Percentiles rank a stretch among this genome's conserved stretches.
Evolutionary conservation across 2,329 filamentous ascomycete genomes (phyloP).

Genomic region (Trichoderma guizhouense): DNA sequence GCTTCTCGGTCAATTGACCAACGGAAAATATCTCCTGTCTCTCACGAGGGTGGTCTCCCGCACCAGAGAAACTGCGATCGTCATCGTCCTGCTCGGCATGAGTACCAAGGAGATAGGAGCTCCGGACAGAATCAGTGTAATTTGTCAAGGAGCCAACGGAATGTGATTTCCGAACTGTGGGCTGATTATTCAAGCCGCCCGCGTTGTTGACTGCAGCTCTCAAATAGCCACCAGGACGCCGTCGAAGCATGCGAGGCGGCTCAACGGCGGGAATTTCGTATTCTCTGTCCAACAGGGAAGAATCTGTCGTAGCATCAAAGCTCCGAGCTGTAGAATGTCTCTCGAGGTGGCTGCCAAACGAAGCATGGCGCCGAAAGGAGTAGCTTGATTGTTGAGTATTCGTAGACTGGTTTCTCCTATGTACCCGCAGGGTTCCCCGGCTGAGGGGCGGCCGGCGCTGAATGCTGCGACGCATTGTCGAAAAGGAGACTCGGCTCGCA

Average conservation of each 20-base stretch:
- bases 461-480: conserved; percentile 26
- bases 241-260: conserved; percentile 62
- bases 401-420: conserved; percentile 46
- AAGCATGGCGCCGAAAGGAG: conserved; percentile 55
- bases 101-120: conserved; percentile 51
- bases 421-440: conserved; percentile 33
- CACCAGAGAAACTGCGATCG: background rate
- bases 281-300: conserved; percentile 49
- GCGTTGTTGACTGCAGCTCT: conserved; percentile 65
- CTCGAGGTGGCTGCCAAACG: conserved; percentile 55
- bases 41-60: background rate
- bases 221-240: conserved; percentile 72
- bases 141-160: conserved; percentile 59
- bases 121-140: conserved; percentile 58
- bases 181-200: conserved; percentile 34
- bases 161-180: conserved; percentile 49
- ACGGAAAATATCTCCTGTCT: conserved; percentile 47
- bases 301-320: conserved; percentile 59
- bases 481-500: conserved; percentile 31
- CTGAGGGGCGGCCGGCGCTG: conserved; percentile 29
- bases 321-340: conserved; percentile 53
- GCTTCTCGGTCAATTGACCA: conserved; percentile 53
- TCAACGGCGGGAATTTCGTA: conserved; percentile 40
- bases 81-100: conserved; percentile 21
- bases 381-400: conserved; percentile 48